Evolutionary conservation across 139 green algal species (phyloP), one percentile per base, ranked within the genome.

Genomic region (Tetradesmus lagerheimii): DNA sequence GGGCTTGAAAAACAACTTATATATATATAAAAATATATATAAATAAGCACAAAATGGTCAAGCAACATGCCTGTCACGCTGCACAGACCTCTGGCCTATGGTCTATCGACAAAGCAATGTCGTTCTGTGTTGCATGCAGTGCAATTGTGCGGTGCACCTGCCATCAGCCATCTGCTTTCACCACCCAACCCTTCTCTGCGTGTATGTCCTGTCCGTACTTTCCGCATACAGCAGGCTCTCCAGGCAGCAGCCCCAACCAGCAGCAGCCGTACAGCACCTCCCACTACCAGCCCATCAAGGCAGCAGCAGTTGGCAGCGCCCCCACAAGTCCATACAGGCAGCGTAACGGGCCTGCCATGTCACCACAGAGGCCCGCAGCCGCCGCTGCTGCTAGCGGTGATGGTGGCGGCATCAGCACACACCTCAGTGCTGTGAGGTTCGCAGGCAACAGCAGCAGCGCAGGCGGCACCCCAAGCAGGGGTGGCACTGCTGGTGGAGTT

Each of bases 341-440:
- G 75, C 75, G 35, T 25, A n/a, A n/a, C 5, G 75, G 75, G 3
- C 75, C 35, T 81, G 35, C 35, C 20, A 27, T 35, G 18, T 71
- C 75, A 39, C 75, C 75, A 81, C 35, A 39, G 23, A 16, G 50
- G 81, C 29, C 81, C 14, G 35, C 75, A 50, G 75, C 75, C 31
- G 75, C 75, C 15, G 75, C 50, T 34, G 27, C 38, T 53, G n/a
- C 12, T 38, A 29, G 67, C 66, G 66, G 37, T 39, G 38, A 23
- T 5, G 66, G 62, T 74, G 84, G 67, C 39, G 35, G 85, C 41
- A 83, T 53, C 64, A 80, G 64, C 66, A 43, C 35, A 29, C 53
- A 88, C 18, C 20, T 53, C 2, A 37, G 45, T 74, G 47, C 80
- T 34, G 80, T 34, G 15, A 87, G 81, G 81, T 87, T 87, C 8